Evolutionary conservation across 768 basidiomycete genomes (phyloP).

Genomic region (Clavulina sp.): DNA sequence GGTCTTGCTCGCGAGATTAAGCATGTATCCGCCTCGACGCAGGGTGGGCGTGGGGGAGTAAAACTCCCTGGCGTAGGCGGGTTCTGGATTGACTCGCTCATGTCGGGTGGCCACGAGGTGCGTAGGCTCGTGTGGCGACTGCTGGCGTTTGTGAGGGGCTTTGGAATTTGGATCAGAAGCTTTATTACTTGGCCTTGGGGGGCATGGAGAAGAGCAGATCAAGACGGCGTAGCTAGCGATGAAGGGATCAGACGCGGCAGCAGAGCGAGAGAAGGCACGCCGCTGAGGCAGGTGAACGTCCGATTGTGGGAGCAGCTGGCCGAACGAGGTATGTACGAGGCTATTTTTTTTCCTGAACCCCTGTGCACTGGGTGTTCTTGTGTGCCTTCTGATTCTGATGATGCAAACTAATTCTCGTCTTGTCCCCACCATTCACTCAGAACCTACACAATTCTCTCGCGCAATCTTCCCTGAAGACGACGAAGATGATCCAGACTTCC

Average conservation of each 20-base stretch:
- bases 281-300: no score
- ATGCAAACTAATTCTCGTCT: no score
- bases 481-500: not conserved
- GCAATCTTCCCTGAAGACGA: not conserved
- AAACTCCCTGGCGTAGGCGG: slow-evolving; percentile 16
- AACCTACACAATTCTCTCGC: no score
- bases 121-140: slow-evolving; percentile 19
- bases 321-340: no score
- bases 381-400: no score
- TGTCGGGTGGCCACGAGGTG: slow-evolving; percentile 26
- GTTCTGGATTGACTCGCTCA: slow-evolving; percentile 25
- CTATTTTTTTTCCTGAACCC: no score
- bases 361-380: no score
- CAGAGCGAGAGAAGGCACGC: no score
- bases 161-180: slow-evolving; percentile 8
- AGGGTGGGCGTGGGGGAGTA: not conserved
- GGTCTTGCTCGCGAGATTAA: slow-evolving; percentile 38
- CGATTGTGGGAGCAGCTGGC: no score
- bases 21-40: slow-evolving; percentile 18
- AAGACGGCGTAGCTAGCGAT: no score
- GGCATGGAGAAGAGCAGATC: not conserved
- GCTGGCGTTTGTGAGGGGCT: slow-evolving; percentile 17
- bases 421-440: no score
- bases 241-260: no score
- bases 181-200: slow-evolving; percentile 6